phyloP scores from a whole-genome alignment of 2,329 filamentous ascomycete genomes.

The Daldinia eschscholtzii region DNA sequence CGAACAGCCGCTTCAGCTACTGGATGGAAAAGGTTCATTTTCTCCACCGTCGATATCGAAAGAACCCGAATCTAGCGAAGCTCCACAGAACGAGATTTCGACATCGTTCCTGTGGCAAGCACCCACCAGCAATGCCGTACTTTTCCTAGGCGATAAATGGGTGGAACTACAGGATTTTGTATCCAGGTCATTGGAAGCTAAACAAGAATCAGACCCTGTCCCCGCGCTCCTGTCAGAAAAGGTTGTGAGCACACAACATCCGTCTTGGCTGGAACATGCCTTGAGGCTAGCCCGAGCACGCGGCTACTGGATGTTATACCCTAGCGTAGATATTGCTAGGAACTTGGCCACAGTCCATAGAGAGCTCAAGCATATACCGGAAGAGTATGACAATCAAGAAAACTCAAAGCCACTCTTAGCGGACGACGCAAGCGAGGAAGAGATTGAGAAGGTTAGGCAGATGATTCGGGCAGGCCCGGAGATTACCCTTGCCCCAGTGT shows the following conservation, averaged over 20 bases:
- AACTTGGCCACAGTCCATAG: constrained; percentile 80
- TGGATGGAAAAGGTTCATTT: constrained; percentile 72
- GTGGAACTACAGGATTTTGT: constrained; percentile 85
- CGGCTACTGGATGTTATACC: constrained; percentile 85
- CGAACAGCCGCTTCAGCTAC: constrained; percentile 73
- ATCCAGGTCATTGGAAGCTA: constrained; percentile 68
- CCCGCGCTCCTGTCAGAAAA: constrained; percentile 64
- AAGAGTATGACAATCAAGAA: constrained; percentile 67
- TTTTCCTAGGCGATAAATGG: constrained; percentile 91
- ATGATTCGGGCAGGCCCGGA: constrained; percentile 47
- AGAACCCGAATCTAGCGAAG: constrained; percentile 47
- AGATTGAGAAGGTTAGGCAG: constrained; percentile 47
- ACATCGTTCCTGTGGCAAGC: constrained; percentile 86
- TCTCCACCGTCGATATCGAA: constrained; percentile 53
- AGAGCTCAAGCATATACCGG: constrained; percentile 79
- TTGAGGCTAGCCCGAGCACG: constrained; percentile 80
- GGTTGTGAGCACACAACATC: constrained; percentile 49
- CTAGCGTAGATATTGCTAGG: constrained; percentile 66
- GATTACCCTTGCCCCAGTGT: constrained; percentile 59
- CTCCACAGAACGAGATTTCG: constrained; percentile 49
- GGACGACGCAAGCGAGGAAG: constrained; percentile 48
- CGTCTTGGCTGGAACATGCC: constrained; percentile 68
- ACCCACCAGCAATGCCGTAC: constrained; percentile 82
- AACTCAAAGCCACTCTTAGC: constrained; percentile 42
- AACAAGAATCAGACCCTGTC: constrained; percentile 53